Percentiles rank a stretch among this genome's conserved stretches.
Evolutionary conservation across 768 basidiomycete genomes (phyloP).

Genomic region (Termitomyces sp.): DNA sequence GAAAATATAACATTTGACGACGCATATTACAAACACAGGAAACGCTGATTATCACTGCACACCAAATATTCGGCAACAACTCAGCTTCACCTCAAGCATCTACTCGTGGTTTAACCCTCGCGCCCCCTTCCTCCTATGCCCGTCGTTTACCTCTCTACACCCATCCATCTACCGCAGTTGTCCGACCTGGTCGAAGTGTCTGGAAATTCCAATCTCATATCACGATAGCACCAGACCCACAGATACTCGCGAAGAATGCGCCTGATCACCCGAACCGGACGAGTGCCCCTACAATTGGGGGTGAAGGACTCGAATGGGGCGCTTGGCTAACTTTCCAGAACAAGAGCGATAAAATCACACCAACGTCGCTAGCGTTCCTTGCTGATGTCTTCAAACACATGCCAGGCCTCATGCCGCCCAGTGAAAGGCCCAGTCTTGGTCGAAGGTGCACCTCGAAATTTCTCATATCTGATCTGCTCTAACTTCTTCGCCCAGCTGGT

Average conservation of each 20-base stretch:
- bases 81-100: conserved; percentile 23
- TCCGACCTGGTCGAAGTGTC: conserved; percentile 18
- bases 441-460: conserved; percentile 23
- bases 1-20: not conserved
- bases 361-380: conserved; percentile 50
- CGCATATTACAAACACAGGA: conserved; percentile 29
- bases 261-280: conserved; percentile 35
- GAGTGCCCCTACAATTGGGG: conserved; percentile 39
- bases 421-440: conserved; percentile 35
- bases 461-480: not conserved
- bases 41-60: conserved; percentile 43
- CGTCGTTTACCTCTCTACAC: conserved; percentile 53
- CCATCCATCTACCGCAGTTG: conserved; percentile 44
- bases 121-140: conserved; percentile 55
- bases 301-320: conserved; percentile 56
- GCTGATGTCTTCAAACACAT: conserved; percentile 51
- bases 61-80: conserved; percentile 55
- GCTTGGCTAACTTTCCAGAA: conserved; percentile 52
- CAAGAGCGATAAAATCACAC: conserved; percentile 40
- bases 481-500: conserved; percentile 25
- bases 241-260: conserved; percentile 37
- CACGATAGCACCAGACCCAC: conserved; percentile 37
- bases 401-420: conserved; percentile 44
- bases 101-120: conserved; percentile 29
- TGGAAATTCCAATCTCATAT: conserved; percentile 37